Evolutionary conservation across 164 flowering plant species (phyloP).

Genomic region (Taxillus chinensis): DNA sequence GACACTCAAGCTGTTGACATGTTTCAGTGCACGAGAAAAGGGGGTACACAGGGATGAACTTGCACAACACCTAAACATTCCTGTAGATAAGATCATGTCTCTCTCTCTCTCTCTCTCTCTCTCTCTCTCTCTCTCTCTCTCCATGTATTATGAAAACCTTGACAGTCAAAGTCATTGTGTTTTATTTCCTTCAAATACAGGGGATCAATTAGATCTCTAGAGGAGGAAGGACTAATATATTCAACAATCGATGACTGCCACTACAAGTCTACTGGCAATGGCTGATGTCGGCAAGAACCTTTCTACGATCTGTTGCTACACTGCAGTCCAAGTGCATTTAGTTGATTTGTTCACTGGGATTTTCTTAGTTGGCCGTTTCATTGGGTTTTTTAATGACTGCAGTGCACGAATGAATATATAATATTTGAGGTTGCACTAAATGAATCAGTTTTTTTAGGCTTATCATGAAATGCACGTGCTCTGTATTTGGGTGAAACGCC

Average conservation of each 20-base stretch:
- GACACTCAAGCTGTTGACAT: background rate
- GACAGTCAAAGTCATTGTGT: conserved; percentile 1
- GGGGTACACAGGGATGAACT: conserved; percentile 51
- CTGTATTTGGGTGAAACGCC: too few species aligned
- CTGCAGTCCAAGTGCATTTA: too few species aligned
- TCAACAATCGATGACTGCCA: conserved; percentile 61
- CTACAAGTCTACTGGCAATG: conserved; percentile 57
- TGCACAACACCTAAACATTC: conserved; percentile 44
- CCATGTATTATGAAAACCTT: background rate
- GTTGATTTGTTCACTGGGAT: too few species aligned
- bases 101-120: too few species aligned
- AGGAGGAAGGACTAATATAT: conserved; percentile 54
- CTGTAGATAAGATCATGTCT: conserved; percentile 56
- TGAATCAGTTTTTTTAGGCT: too few species aligned
- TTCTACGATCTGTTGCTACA: background rate
- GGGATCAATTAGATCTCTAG: conserved; percentile 38
- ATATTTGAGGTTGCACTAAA: too few species aligned
- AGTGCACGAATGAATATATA: too few species aligned
- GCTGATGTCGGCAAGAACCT: conserved; percentile 16
- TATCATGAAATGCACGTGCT: too few species aligned
- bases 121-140: too few species aligned
- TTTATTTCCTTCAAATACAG: conserved; percentile 23
- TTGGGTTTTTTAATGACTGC: too few species aligned
- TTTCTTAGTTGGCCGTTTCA: too few species aligned
- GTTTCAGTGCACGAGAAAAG: conserved; percentile 39